A percentile compares a stretch with the other conserved stretches of the same genome.
These are phyloP conservation scores for Bacterosira constricta DNA, from an alignment of 108 stramenopile species.

Conservation along the genomic window DNA sequence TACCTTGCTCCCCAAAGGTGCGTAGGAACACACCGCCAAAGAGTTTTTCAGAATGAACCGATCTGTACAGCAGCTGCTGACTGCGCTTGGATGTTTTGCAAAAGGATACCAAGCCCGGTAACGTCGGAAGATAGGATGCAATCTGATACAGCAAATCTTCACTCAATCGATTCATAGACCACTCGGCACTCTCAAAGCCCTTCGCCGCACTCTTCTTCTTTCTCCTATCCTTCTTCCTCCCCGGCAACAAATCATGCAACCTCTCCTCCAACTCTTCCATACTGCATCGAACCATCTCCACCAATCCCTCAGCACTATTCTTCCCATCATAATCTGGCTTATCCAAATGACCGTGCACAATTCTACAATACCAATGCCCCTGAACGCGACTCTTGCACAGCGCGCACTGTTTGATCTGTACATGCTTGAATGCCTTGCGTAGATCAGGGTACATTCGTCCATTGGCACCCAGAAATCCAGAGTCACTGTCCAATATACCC, in stretches of 20 bases:
- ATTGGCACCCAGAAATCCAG: slow-evolving; percentile 19
- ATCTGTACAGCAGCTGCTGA: slow-evolving; percentile 8
- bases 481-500: not conserved
- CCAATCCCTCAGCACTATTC: slow-evolving; percentile 25
- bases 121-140: slow-evolving; percentile 23
- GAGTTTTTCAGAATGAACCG: slow-evolving; percentile 15
- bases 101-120: slow-evolving; percentile 16
- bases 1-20: slow-evolving; percentile 17
- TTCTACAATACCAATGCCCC: slow-evolving; percentile 31
- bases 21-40: slow-evolving; percentile 32
- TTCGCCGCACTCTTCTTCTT: not conserved
- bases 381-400: slow-evolving; percentile 35
- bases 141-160: slow-evolving; percentile 38
- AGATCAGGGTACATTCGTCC: slow-evolving; percentile 30
- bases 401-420: slow-evolving; percentile 27
- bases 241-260: not conserved
- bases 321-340: slow-evolving; percentile 34
- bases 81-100: slow-evolving; percentile 35
- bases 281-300: slow-evolving; percentile 2
- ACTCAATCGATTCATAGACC: slow-evolving; percentile 27
- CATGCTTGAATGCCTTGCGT: slow-evolving; percentile 25
- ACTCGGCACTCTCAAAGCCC: not conserved
- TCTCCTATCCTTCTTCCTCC: not conserved
- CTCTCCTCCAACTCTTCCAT: slow-evolving; percentile 26
- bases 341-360: slow-evolving; percentile 32